phyloP scores from a whole-genome alignment of 495 filamentous ascomycete genomes.

The Penicillium riverlandense region DNA sequence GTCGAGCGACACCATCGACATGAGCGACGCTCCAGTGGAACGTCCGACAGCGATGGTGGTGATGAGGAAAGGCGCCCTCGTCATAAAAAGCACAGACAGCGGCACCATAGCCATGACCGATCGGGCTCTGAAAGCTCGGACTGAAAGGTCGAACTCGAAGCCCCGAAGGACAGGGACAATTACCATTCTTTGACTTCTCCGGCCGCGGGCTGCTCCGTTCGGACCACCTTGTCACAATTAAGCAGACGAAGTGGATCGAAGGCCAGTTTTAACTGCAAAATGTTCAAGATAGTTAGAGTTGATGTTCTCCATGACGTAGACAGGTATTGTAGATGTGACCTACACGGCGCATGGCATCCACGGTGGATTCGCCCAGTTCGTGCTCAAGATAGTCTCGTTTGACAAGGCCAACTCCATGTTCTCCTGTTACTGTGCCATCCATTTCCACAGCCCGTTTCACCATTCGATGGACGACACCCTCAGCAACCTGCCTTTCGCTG shows the following conservation, averaged over 20 bases:
- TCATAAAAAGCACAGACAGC: slow-evolving; percentile 29
- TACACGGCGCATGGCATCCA: slow-evolving; percentile 59
- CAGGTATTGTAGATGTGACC: slow-evolving; percentile 13
- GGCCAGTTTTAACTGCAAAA: slow-evolving; percentile 51
- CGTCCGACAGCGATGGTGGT: slow-evolving; percentile 9
- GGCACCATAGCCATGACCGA: slow-evolving; percentile 21
- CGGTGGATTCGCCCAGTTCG: slow-evolving; percentile 47
- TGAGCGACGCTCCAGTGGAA: slow-evolving; percentile 7
- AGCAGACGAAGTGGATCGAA: slow-evolving; percentile 59
- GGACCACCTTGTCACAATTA: slow-evolving; percentile 62
- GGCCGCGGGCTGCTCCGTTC: slow-evolving; percentile 32
- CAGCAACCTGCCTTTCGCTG: slow-evolving; percentile 40
- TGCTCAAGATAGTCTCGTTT: slow-evolving; percentile 55
- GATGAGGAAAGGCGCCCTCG: slow-evolving; percentile 11
- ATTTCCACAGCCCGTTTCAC: slow-evolving; percentile 57
- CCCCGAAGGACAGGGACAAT: neutral
- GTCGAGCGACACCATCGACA: slow-evolving; percentile 3
- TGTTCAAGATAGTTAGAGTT: slow-evolving; percentile 4
- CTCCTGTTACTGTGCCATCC: slow-evolving; percentile 58
- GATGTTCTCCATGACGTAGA: neutral
- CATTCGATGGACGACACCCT: slow-evolving; percentile 50
- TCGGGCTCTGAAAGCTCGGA: slow-evolving; percentile 16
- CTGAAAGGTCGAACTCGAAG: neutral
- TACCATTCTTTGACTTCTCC: slow-evolving; percentile 39
- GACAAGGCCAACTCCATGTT: slow-evolving; percentile 56